Base-by-base conservation (phyloP, 1,139 yeast species). In the Candida dubliniensis region DNA sequence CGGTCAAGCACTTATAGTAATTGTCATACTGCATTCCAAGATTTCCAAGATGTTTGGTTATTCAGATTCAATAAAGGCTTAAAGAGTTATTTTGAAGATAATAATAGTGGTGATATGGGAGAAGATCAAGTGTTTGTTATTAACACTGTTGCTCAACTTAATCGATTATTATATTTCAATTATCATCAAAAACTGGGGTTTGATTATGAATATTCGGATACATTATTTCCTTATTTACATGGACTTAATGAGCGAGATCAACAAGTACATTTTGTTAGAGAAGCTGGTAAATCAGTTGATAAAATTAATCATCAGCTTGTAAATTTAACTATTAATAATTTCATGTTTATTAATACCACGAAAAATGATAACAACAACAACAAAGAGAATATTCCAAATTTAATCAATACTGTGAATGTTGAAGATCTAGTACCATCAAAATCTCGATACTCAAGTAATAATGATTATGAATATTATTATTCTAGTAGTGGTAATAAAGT, bases 181-280 rank as follows among this genome's bases (percentile, higher is more conserved):
- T 67, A 69, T 47, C 51, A 56, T 24, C 41, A 32, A 9, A 52
- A 51, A 8, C 58, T 57, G 40, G 43, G 49, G 11, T 50, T 62
- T 23, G 60, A 60, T 9, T 46, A 48, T 10, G 23, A 25, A 8
- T 40, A 41, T 36, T 32, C 53, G 4, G 44, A 47, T 5, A 52
- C 53, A 18, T 49, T 67, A 49, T 70, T 71, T 43, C 76, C 76
- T 0, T 70, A 65, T 45, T 57, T 70, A 36, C 75, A 70, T 54
- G 75, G 74, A 0, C 52, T 69, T 34, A 53, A 56, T 44, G 59
- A 56, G 38, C 39, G 54, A 9, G 54, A 56, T 38, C 74, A 68
- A 48, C 57, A 70, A 29, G 58, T 59, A 1, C 69, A 27, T 29
- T 49, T 34, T 27, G 56, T 48, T 11, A 51, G 47, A 6, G 41